A percentile compares a stretch with the other conserved stretches of the same genome.
Conservation (phyloP, 371 early-diverging fungal species). For the Actinomortierella wolfii region DNA sequence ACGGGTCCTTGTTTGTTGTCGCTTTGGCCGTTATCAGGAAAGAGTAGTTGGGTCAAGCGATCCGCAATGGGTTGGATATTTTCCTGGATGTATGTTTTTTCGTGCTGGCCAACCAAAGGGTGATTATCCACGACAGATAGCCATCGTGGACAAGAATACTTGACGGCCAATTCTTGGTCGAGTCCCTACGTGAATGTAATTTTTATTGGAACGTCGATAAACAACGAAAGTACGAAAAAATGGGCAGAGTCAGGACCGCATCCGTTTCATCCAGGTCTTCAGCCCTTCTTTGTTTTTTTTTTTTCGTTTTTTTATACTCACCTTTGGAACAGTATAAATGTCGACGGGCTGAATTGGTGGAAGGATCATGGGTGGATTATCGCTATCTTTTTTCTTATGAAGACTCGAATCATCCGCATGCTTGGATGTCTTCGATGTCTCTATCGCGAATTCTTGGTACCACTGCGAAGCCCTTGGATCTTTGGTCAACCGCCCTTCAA, state of each 20-base stretch:
- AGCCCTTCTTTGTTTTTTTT: background rate
- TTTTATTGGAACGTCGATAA: background rate
- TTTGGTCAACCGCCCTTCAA: constrained; percentile 14
- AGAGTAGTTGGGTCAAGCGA: constrained; percentile 8
- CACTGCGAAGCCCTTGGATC: constrained; percentile 9
- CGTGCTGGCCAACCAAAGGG: constrained; percentile 3
- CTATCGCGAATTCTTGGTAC: constrained; percentile 5
- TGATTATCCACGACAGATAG: constrained; percentile 12
- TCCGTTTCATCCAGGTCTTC: too few species aligned
- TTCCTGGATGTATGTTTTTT: constrained; percentile 6
- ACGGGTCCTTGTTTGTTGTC: background rate
- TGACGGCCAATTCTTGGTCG: constrained; percentile 35
- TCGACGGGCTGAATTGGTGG: constrained; percentile 25
- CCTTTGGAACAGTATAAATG: constrained; percentile 22
- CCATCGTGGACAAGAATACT: constrained; percentile 41
- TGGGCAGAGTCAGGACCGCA: too few species aligned
- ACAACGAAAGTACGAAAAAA: background rate
- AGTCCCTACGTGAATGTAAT: constrained; percentile 10
- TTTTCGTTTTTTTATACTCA: constrained; percentile 4
- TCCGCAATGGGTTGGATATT: constrained; percentile 10
- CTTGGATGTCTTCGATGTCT: background rate
- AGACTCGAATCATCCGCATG: background rate
- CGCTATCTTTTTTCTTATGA: background rate
- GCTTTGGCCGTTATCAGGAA: background rate
- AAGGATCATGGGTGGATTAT: background rate